Evolutionary conservation across 2,329 filamentous ascomycete genomes (phyloP).

Genomic region (Spiromastix sp.): DNA sequence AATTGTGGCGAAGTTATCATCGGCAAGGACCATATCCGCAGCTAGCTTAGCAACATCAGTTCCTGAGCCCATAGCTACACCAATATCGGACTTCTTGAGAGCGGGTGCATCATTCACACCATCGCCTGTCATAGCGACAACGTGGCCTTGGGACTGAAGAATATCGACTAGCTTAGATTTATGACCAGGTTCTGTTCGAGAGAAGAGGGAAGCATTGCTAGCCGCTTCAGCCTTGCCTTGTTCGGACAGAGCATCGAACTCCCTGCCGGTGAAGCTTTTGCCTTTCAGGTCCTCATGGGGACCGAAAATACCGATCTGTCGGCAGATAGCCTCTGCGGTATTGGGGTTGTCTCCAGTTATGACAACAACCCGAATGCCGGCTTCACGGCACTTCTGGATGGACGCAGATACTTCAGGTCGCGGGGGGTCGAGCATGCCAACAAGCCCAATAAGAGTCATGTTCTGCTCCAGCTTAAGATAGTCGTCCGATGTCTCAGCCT

Average conservation of each 20-base stretch:
- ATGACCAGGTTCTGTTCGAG: conserved; percentile 86
- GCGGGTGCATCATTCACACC: conserved; percentile 97
- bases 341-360: conserved; percentile 98
- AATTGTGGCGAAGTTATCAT: conserved; percentile 98
- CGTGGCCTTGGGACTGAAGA: conserved; percentile 82
- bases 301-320: conserved; percentile 90
- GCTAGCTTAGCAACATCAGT: conserved; percentile 95
- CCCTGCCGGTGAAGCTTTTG: conserved; percentile 90
- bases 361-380: conserved; percentile 92
- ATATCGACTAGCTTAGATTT: conserved; percentile 98
- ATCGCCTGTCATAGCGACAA: conserved; percentile 98
- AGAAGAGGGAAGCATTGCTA: conserved; percentile 81
- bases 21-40: conserved; percentile 95
- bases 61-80: conserved; percentile 96
- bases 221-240: conserved; percentile 74
- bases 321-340: conserved; percentile 94
- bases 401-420: conserved; percentile 81
- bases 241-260: conserved; percentile 79
- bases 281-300: conserved; percentile 69
- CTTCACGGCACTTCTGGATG: conserved; percentile 79
- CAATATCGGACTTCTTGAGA: conserved; percentile 97
- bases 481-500: conserved; percentile 71
- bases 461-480: conserved; percentile 85
- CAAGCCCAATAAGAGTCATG: conserved; percentile 86
- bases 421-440: conserved; percentile 94